Base-by-base conservation (phyloP, 2,329 filamentous ascomycete species). In the Lecanosticta acicola region DNA sequence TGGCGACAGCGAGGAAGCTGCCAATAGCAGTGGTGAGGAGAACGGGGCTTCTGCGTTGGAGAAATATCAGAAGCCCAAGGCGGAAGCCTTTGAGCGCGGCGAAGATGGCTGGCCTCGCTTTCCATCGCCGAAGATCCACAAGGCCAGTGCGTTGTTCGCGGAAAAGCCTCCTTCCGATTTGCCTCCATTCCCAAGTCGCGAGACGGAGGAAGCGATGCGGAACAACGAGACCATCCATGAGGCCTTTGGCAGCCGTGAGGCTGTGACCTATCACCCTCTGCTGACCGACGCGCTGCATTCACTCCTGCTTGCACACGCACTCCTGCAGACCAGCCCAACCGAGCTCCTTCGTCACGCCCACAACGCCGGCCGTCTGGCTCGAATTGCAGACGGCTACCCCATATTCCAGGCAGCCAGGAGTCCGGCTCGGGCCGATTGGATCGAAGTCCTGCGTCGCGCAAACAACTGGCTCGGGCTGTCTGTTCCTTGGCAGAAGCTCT, bases 281-380 rank as follows among this genome's bases (percentile, higher is more conserved):
- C 73, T 94, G 9, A 81, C 81, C 4, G 87, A 94, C 54, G 84
- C 84, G 1, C 75, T 94, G 0, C 87, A 94, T 64, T 83, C 81
- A 3, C 68, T 93, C 1, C 78, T 94, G 7, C 77, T 94, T 33
- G 85, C 83, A 55, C 87, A 94, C 65, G 78, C 79, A n/a, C 78
- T 94, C 8, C 69, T 87, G 5, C 87, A 91, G 65, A 94, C 87
- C 0, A 85, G 86, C 0, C 66, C 79, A 9, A 87, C 85, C 57
- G 87, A 93, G 63, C 77, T 90, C 26, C 78, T 82, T 40, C 84
- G 87, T 29, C 86, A 93, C 62, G 85, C 86, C 0, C 77, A 88
- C 69, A 93, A 90, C 77, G 87, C 84, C 3, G 85, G 87, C 13
- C 81, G 87, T 3, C 74, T 93, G 1, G 76, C 80, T 3, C 78